Evolutionary conservation across 1,284 basidiomycete species (phyloP), one percentile per base, ranked within the genome.

Genomic region (Anthracocystis panici-leucophaei): DNA sequence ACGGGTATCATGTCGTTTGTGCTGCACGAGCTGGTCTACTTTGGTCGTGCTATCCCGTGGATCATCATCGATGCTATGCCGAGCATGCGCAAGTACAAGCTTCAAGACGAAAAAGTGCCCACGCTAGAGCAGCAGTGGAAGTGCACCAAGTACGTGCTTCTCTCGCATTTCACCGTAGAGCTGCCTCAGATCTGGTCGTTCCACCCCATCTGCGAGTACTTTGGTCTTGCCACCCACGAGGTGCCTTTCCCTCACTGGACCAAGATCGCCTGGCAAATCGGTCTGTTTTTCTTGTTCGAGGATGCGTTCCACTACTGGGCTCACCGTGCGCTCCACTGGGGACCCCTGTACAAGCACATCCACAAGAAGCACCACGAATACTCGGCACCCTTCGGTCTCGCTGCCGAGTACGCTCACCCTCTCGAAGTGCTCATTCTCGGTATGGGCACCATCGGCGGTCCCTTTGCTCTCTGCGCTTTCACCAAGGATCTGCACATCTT

Each of bases 351-450:
- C 90, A 97, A 95, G 88, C 89, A 97, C 87, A 95, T 98, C 77
- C 96, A 99, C 91, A 98, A 98, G 88, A 78, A 84, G 78, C 84
- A 98, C 87, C 96, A 98, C 90, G 95, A 97, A 85, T 97, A 95
- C 87, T 92, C 92, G 21, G 95, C 96, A 21, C 96, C 96, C 0
- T 97, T 98, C 84, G 96, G 96, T 81, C 90, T 99, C 52, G 95
- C 96, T 9, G 96, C 97, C 14, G 97, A 99, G 87, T 99, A 97
- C 84, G 94, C 95, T 0, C 95, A 97, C 86, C 95, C 95, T 0
- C 91, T 93, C 14, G 95, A 97, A 86, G 93, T 95, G 60, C 90
- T 95, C 86, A 95, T 97, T 80, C 91, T 97, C 53, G 88, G 88
- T 35, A 90, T 90, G 25, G 95, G 95, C 51, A 96, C 94, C 11